Percentiles rank a stretch among this genome's conserved stretches.
These are phyloP conservation scores for Podospora australis DNA, from an alignment of 495 filamentous ascomycete species.

Conservation along the genomic window DNA sequence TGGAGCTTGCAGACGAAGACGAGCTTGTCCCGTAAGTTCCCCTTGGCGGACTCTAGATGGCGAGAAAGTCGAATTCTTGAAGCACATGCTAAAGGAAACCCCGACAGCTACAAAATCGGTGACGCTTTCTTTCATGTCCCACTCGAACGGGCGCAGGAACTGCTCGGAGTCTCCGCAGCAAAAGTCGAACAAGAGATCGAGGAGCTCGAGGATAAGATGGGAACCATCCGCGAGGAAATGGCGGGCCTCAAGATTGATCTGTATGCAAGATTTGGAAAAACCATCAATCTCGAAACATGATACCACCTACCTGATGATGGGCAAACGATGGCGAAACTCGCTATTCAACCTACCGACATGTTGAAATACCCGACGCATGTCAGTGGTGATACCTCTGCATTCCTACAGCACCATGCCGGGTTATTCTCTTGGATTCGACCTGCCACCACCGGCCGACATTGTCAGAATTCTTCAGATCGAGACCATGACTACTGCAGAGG, in stretches of 20 bases:
- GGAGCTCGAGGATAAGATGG: slow-evolving; percentile 67
- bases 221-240: slow-evolving; percentile 75
- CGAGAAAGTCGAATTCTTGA: too few relatives aligned
- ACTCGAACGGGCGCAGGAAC: slow-evolving; percentile 72
- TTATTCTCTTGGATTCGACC: too few relatives aligned
- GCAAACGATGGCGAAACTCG: slow-evolving; percentile 1
- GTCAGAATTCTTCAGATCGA: background rate
- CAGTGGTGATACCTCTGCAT: background rate
- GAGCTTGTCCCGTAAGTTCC: slow-evolving; percentile 72
- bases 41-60: too few relatives aligned
- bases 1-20: slow-evolving; percentile 94
- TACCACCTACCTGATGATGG: too few relatives aligned
- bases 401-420: background rate
- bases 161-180: slow-evolving; percentile 65
- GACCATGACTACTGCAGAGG: too few relatives aligned
- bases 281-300: slow-evolving; percentile 93
- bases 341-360: background rate
- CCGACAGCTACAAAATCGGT: slow-evolving; percentile 82
- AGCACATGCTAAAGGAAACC: slow-evolving; percentile 13
- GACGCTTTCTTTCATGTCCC: slow-evolving; percentile 89
- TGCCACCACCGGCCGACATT: background rate
- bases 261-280: slow-evolving; percentile 89
- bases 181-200: slow-evolving; percentile 69
- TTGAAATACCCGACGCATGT: background rate
- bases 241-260: slow-evolving; percentile 77